Conservation (phyloP, 495 filamentous ascomycete species). For the Xylaria intraflava region DNA sequence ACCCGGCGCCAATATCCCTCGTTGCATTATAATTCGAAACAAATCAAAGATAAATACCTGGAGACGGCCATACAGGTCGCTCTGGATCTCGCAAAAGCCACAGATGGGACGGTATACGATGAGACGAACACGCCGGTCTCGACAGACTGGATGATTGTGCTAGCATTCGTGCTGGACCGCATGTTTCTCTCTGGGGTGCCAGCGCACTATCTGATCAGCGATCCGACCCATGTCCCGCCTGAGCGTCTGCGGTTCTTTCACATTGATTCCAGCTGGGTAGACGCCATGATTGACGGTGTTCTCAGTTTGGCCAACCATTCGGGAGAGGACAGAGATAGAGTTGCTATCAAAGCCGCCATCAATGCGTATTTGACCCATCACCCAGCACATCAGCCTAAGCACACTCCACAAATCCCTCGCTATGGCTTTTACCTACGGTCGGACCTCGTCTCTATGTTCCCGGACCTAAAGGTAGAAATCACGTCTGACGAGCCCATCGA, state of each 20-base stretch:
- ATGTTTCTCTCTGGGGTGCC: neutral
- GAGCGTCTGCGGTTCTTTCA: conserved; percentile 42
- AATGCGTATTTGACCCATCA: neutral
- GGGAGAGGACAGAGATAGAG: neutral
- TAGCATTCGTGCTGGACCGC: neutral
- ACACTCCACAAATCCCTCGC: neutral
- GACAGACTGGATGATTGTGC: neutral
- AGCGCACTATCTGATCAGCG: conserved; percentile 6
- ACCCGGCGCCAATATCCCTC: too few relatives aligned
- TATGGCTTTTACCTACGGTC: neutral
- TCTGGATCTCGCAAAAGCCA: too few relatives aligned
- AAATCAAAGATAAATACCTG: too few relatives aligned
- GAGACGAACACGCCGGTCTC: neutral
- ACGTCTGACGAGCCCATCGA: too few relatives aligned
- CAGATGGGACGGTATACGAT: neutral
- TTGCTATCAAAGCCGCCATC: neutral
- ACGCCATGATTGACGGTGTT: conserved; percentile 41
- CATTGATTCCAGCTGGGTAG: conserved; percentile 40
- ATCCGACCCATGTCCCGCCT: conserved; percentile 30
- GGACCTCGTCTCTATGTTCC: conserved; percentile 7
- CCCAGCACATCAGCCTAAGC: neutral
- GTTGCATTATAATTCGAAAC: too few relatives aligned
- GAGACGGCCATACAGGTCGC: too few relatives aligned
- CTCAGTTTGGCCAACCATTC: conserved; percentile 38
- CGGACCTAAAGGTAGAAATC: too few relatives aligned